Conservation (phyloP, 2,329 filamentous ascomycete genomes). For the Sordariomycetes sp. region DNA sequence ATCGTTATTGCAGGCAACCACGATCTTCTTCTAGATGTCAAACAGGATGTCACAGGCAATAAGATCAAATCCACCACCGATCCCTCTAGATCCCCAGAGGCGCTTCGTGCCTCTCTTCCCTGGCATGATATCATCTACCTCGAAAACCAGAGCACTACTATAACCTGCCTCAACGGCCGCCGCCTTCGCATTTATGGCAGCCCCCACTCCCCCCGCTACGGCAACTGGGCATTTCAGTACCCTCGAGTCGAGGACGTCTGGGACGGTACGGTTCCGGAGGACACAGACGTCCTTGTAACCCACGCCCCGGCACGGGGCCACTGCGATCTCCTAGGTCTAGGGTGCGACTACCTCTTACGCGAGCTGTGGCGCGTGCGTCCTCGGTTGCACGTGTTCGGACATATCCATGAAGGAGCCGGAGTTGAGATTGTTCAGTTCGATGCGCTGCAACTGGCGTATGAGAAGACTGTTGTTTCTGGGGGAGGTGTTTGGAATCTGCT, state of each 20-base stretch:
- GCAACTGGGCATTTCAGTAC: constrained; percentile 56
- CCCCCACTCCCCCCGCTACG: constrained; percentile 68
- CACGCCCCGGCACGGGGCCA: constrained; percentile 71
- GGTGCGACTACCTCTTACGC: constrained; percentile 58
- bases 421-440: constrained; percentile 64
- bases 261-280: constrained; percentile 57
- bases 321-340: constrained; percentile 48
- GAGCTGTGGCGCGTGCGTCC: constrained; percentile 70
- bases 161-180: constrained; percentile 49
- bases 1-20: constrained; percentile 82
- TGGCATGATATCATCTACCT: constrained; percentile 61
- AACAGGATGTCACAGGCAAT: constrained; percentile 21
- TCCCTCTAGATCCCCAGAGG: constrained; percentile 29
- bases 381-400: constrained; percentile 71
- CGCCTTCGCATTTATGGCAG: constrained; percentile 67
- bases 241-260: constrained; percentile 37
- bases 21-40: constrained; percentile 70
- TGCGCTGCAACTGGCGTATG: constrained; percentile 59
- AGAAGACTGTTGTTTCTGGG: constrained; percentile 20
- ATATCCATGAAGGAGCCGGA: constrained; percentile 70
- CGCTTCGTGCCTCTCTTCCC: neutral
- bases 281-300: constrained; percentile 71
- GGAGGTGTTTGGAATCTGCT: neutral
- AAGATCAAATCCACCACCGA: constrained; percentile 23
- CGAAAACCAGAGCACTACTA: constrained; percentile 50